A percentile compares a stretch with the other conserved stretches of the same genome.
Evolutionary conservation across 345 rosid genomes (phyloP).

Genomic region (Viola odorata): DNA sequence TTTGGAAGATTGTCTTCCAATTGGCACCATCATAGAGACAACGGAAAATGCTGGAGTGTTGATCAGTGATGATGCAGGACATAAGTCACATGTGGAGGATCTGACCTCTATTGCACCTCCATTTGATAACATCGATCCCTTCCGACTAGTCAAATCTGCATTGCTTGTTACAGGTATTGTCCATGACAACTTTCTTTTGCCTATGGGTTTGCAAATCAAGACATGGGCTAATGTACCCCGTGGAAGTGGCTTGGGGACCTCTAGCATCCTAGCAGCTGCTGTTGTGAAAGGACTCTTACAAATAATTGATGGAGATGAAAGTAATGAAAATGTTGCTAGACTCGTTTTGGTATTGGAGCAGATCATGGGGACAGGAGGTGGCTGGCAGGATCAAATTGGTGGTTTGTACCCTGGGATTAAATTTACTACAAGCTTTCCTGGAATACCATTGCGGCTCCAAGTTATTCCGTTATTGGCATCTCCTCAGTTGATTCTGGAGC

Average conservation of each 20-base stretch:
- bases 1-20: slow-evolving; percentile 77
- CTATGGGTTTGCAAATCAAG: slow-evolving; percentile 53
- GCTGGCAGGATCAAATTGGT: slow-evolving; percentile 99
- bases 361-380: slow-evolving; percentile 99
- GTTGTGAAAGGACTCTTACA: slow-evolving; percentile 84
- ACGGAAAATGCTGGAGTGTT: slow-evolving; percentile 49
- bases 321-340: slow-evolving; percentile 78
- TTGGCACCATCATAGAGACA: slow-evolving; percentile 76
- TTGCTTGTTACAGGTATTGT: slow-evolving; percentile 66
- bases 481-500: slow-evolving; percentile 48
- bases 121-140: slow-evolving; percentile 56
- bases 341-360: slow-evolving; percentile 89
- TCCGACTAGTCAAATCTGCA: slow-evolving; percentile 88
- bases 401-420: slow-evolving; percentile 90
- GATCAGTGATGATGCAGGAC: slow-evolving; percentile 69
- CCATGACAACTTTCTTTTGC: slow-evolving; percentile 36
- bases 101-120: slow-evolving; percentile 52
- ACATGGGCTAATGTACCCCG: slow-evolving; percentile 97
- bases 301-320: slow-evolving; percentile 66
- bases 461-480: slow-evolving; percentile 75
- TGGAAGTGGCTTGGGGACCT: slow-evolving; percentile 95
- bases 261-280: slow-evolving; percentile 96
- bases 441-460: slow-evolving; percentile 83
- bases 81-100: slow-evolving; percentile 45
- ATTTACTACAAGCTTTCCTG: slow-evolving; percentile 84